Conservation (phyloP, 768 basidiomycete genomes). For the Xerocomellus dryophilus region DNA sequence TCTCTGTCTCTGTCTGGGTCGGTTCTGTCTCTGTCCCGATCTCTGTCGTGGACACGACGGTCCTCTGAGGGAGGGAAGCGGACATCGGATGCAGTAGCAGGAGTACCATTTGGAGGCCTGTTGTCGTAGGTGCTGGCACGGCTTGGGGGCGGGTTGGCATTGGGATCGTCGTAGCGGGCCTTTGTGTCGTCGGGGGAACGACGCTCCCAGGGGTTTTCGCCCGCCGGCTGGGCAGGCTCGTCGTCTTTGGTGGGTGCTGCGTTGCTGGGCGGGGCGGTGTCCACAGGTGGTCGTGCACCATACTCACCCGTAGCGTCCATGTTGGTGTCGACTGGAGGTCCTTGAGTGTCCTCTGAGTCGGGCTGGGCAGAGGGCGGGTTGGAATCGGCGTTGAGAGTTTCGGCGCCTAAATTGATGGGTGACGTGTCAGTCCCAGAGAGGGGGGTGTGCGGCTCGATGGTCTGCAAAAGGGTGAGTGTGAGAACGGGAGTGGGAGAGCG, state of each 20-base stretch:
- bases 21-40: constrained; percentile 34
- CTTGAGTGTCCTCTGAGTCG: constrained; percentile 12
- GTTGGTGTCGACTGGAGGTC: constrained; percentile 2
- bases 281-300: constrained; percentile 24
- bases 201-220: constrained; percentile 30
- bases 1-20: constrained; percentile 35
- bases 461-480: constrained; percentile 16
- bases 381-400: constrained; percentile 11
- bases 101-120: constrained; percentile 8
- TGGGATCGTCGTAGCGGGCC: no score
- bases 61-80: constrained; percentile 27
- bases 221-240: constrained; percentile 22
- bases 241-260: constrained; percentile 29
- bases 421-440: no score
- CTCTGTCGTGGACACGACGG: constrained; percentile 33
- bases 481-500: constrained; percentile 7
- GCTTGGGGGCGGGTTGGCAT: constrained; percentile 20
- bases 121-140: constrained; percentile 14
- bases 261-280: constrained; percentile 17
- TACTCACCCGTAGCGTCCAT: constrained; percentile 32
- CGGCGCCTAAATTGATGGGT: constrained; percentile 19
- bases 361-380: no score
- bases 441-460: constrained; percentile 26
- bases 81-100: constrained; percentile 10
- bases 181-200: constrained; percentile 32